Percentiles rank a stretch among this genome's conserved stretches.
Conservation (phyloP, 805 yeast species). For the Millerago galiae region DNA sequence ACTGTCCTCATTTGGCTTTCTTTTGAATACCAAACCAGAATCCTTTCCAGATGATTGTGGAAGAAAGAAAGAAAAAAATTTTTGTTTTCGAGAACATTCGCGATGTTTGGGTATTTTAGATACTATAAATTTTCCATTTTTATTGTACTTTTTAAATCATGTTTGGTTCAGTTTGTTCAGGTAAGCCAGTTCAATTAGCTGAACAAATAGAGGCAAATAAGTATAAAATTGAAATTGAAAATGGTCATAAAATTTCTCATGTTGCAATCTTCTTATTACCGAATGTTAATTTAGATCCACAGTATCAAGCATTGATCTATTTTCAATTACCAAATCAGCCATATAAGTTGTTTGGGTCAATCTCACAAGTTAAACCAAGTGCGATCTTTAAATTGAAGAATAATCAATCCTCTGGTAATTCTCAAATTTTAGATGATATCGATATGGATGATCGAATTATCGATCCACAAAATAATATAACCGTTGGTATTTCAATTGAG, state of each 20-base stretch:
- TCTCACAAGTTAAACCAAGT: constrained; percentile 67
- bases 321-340: constrained; percentile 61
- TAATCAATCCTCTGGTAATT: constrained; percentile 22
- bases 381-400: constrained; percentile 85
- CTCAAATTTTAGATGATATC: constrained; percentile 47
- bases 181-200: constrained; percentile 53
- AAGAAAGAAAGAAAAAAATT: constrained; percentile 1
- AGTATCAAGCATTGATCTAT: constrained; percentile 77
- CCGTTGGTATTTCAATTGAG: constrained; percentile 88
- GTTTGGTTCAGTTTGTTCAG: constrained; percentile 77
- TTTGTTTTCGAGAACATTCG: constrained; percentile 4
- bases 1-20: constrained; percentile 3
- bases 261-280: constrained; percentile 84
- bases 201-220: constrained; percentile 64
- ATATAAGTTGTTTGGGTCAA: constrained; percentile 60
- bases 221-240: constrained; percentile 55
- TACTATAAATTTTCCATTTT: neutral
- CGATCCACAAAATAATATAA: constrained; percentile 27
- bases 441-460: constrained; percentile 36
- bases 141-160: constrained; percentile 26
- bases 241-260: constrained; percentile 66
- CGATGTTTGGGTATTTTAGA: neutral
- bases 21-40: neutral
- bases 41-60: neutral
- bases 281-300: constrained; percentile 62